These are phyloP conservation scores for Plectosphaerella sp. DNA, from an alignment of 2,329 filamentous ascomycete genomes.

Conservation along the genomic window DNA sequence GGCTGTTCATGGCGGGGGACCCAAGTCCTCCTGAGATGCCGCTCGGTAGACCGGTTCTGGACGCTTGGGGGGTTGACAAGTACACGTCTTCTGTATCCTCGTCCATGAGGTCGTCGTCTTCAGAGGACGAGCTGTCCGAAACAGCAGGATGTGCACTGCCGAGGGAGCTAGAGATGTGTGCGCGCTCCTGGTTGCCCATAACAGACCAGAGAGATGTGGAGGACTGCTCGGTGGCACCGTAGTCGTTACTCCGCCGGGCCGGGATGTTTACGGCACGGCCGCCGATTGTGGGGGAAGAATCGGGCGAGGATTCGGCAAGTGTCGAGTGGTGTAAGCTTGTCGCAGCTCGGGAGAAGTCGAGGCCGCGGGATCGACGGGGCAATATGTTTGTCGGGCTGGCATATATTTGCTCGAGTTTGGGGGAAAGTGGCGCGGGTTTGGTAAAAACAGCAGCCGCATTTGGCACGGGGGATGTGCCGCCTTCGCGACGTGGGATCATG, in stretches of 20 bases:
- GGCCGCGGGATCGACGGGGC: conserved; percentile 79
- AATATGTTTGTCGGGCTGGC: conserved; percentile 84
- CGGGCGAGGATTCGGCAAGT: conserved; percentile 82
- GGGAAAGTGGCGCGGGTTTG: conserved; percentile 69
- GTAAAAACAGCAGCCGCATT: conserved; percentile 21
- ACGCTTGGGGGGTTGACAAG: conserved; percentile 75
- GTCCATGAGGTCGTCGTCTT: conserved; percentile 67
- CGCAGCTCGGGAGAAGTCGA: conserved; percentile 90
- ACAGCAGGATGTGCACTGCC: conserved; percentile 71
- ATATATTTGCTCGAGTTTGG: conserved; percentile 83
- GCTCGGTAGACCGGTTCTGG: conserved; percentile 49
- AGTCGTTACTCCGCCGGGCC: conserved; percentile 42
- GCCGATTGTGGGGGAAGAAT: conserved; percentile 82
- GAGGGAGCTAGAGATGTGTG: conserved; percentile 69
- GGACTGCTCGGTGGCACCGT: conserved; percentile 54
- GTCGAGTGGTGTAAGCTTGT: conserved; percentile 96
- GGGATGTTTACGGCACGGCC: conserved; percentile 62
- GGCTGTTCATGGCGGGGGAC: conserved; percentile 68
- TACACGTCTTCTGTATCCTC: conserved; percentile 77
- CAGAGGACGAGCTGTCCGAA: conserved; percentile 74
- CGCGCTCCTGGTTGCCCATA: conserved; percentile 64
- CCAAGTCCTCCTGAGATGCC: conserved; percentile 37
- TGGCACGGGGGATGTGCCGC: conserved; percentile 27
- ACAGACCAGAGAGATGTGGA: conserved; percentile 69
- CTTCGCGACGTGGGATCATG: conserved; percentile 52